Conservation (phyloP, 2,329 filamentous ascomycete genomes). For the Sordariomycetes sp. region DNA sequence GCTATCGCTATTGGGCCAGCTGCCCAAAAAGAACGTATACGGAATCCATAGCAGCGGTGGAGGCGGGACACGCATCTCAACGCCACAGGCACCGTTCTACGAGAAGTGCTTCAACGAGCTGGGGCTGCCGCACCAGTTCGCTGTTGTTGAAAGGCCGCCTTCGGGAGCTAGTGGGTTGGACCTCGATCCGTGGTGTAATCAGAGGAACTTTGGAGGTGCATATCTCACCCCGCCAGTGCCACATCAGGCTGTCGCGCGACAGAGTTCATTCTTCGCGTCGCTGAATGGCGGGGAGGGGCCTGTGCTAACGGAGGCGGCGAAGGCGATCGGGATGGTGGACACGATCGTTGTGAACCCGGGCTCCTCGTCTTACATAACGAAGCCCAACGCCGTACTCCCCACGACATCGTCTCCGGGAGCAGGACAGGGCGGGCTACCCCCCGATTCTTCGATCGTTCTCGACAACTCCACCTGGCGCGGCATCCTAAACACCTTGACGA, state of each 20-base stretch:
- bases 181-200: constrained; percentile 60
- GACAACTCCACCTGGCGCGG: constrained; percentile 83
- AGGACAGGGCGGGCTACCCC: constrained; percentile 22
- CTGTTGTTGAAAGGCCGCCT: constrained; percentile 60
- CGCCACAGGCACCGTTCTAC: constrained; percentile 72
- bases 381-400: constrained; percentile 11
- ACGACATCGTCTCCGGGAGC: constrained; percentile 3
- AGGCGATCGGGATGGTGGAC: constrained; percentile 70
- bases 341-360: constrained; percentile 56
- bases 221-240: constrained; percentile 67
- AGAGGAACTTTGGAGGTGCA: constrained; percentile 70
- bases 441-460: constrained; percentile 52
- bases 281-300: constrained; percentile 41
- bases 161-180: constrained; percentile 45
- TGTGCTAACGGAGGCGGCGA: constrained; percentile 62
- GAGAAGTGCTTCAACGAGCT: constrained; percentile 76
- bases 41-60: constrained; percentile 59
- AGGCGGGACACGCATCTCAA: constrained; percentile 48
- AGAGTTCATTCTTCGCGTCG: constrained; percentile 37
- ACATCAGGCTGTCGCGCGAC: constrained; percentile 47
- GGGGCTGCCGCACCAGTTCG: constrained; percentile 75
- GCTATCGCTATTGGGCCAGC: constrained; percentile 66
- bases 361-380: constrained; percentile 26
- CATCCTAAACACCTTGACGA: constrained; percentile 69
- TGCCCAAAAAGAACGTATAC: constrained; percentile 71